Conservation (phyloP, 768 basidiomycete genomes). For the Podaxis rugospora region DNA sequence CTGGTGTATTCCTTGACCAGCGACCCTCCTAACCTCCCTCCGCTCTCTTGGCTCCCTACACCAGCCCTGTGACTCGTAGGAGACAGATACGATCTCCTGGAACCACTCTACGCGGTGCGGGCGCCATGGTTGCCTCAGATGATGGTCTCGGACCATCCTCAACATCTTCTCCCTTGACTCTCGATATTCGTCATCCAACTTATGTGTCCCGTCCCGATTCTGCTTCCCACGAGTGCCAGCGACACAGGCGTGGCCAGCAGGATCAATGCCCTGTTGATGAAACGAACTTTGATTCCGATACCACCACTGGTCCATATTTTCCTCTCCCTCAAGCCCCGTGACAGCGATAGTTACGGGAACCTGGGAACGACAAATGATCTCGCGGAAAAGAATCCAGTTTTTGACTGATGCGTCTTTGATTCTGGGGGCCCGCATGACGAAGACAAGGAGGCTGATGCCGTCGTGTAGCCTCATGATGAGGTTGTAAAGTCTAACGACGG, state of each 20-base stretch:
- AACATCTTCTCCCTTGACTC: constrained; percentile 4
- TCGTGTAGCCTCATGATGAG: constrained; percentile 29
- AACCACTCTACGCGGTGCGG: constrained; percentile 1
- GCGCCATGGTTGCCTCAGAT: not conserved
- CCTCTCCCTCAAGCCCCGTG: constrained; percentile 33
- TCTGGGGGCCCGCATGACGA: constrained; percentile 33
- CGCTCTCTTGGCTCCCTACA: constrained; percentile 1
- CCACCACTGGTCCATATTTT: constrained; percentile 28
- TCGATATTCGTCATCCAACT: constrained; percentile 7
- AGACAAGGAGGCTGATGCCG: constrained; percentile 37
- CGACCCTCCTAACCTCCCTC: not conserved
- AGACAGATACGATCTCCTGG: not conserved
- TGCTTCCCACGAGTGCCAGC: constrained; percentile 29
- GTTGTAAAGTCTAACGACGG: constrained; percentile 20
- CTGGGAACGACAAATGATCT: constrained; percentile 30
- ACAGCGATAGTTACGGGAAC: constrained; percentile 35
- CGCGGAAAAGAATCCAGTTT: constrained; percentile 34
- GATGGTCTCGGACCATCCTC: not conserved
- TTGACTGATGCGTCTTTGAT: constrained; percentile 26
- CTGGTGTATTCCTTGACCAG: not conserved
- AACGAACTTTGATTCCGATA: constrained; percentile 23
- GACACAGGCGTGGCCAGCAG: constrained; percentile 31
- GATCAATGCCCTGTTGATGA: constrained; percentile 22
- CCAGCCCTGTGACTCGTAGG: not conserved
- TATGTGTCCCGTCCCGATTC: not conserved